Evolutionary conservation across 805 yeast genomes (phyloP), one percentile per base, ranked within the genome.

Genomic region (Torulaspora indica): DNA sequence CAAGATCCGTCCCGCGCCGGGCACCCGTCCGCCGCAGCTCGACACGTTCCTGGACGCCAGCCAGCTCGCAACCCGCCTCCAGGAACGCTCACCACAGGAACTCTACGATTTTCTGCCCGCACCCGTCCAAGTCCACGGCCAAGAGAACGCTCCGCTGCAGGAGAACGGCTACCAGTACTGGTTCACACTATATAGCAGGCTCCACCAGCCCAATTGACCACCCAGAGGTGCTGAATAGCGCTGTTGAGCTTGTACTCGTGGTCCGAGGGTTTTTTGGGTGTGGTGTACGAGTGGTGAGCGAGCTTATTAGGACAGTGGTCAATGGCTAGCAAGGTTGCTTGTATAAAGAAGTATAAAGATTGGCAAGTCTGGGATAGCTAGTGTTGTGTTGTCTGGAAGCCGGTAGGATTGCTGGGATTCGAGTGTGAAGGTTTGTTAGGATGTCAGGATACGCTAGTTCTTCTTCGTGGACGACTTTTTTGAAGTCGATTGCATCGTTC

Each of bases 401-500:
- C 5, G 22, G 5, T 20, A 20, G 22, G 22, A 5, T 20, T 20
- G 22, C 5, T 4, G 5, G 5, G 22, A 20, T n/a, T n/a, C n/a
- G 22, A 20, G 22, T 20, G 22, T 4, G 5, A 20, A 20, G 22
- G 4, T 20, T 4, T 20, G 10, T 25, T 25, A 12, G 10, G 12
- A 66, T 64, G 69, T 58, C 71, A 4, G 52, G 59, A 38, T 61
- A 62, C 53, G 59, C 72, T 23, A 52, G 58, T 25, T 65, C 74
- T 9, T 62, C 79, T 10, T 78, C 95, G n/a, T 91, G 97, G 97
- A 81, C 95, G 20, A 79, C 93, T 10, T 91, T 91, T 60, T 73
- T 93, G 54, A 87, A 87, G 68, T 86, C 96, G 32, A 78, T 91
- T 51, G 93, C 96, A 25, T 79, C 95, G 3, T 91, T 87, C 67